Conservation (phyloP, 805 yeast genomes). For the Soucietia sequanensis region DNA sequence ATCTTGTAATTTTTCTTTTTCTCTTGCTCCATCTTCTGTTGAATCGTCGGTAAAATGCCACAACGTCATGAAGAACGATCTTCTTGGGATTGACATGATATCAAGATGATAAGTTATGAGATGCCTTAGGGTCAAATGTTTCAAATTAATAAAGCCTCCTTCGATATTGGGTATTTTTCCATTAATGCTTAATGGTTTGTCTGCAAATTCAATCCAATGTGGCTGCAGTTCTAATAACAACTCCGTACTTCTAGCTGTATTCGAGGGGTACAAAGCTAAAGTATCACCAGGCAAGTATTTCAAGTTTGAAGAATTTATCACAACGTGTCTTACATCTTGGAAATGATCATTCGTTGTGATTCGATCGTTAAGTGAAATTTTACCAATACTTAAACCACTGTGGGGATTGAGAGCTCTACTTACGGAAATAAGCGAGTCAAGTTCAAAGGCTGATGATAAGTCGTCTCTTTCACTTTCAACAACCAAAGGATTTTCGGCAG, state of each 20-base stretch:
- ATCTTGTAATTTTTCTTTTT: constrained; percentile 71
- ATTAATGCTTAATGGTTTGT: constrained; percentile 45
- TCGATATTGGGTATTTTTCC: constrained; percentile 41
- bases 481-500: constrained; percentile 22
- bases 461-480: constrained; percentile 20
- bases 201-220: constrained; percentile 70
- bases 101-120: constrained; percentile 80
- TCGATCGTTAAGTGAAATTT: constrained; percentile 50
- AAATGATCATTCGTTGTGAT: constrained; percentile 74
- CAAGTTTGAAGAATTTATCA: constrained; percentile 35
- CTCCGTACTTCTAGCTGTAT: constrained; percentile 63
- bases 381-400: constrained; percentile 32
- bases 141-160: constrained; percentile 58
- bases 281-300: constrained; percentile 78
- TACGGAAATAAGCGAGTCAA: constrained; percentile 6
- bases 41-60: constrained; percentile 60
- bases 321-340: constrained; percentile 80
- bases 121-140: constrained; percentile 61
- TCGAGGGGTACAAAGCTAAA: constrained; percentile 70
- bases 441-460: constrained; percentile 3
- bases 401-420: too few species aligned
- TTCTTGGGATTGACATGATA: constrained; percentile 75
- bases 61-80: constrained; percentile 72
- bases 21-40: constrained; percentile 64
- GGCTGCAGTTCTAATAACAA: constrained; percentile 64